Base-by-base conservation (phyloP, 1,139 yeast genomes). In the Geotrichum aggregatum region DNA sequence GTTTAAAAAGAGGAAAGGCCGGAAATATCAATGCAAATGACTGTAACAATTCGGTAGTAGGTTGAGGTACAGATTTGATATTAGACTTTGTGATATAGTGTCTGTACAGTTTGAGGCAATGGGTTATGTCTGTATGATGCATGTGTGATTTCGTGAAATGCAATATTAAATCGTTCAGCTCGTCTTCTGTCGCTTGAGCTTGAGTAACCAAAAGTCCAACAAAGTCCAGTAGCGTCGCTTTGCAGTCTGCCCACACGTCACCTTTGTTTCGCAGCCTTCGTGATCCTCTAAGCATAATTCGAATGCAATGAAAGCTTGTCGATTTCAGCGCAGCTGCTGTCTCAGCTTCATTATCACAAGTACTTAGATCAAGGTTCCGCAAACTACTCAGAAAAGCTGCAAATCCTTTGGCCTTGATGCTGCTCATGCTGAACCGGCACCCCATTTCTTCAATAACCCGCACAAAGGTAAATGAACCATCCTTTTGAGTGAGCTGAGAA, bases 401-500 rank as follows among this genome's bases (percentile, higher is more conserved):
- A 3, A 41, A 22, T n/a, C 35, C 44, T 14, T 14, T 26, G 18
- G 35, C 35, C 24, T 28, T 28, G 3, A 41, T 6, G 21, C 26
- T 11, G 10, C 18, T n/a, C 44, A 41, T 30, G 8, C 14, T 41
- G 44, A 41, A 41, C 8, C 44, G 44, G 35, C n/a, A 8, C 2
- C 21, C 34, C 10, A 41, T 8, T n/a, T 41, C 30, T 18, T 16
- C 7, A 26, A 41, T 8, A 3, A 41, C 28, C 26, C 34, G 18
- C 6, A 35, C 11, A 7, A 41, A 21, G 5, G 44, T 26, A 41
- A 41, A 41, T n/a, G 44, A 41, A 10, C 44, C 44, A 14, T 30
- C 26, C 5, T 5, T 10, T 6, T 28, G 22, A 26, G 24, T 41
- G 7, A 41, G n/a, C 10, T 28, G 22, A 6, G 44, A 14, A 16